Evolutionary conservation across 2,329 filamentous ascomycete species (phyloP).

Genomic region (Graphilbum fragrans): DNA sequence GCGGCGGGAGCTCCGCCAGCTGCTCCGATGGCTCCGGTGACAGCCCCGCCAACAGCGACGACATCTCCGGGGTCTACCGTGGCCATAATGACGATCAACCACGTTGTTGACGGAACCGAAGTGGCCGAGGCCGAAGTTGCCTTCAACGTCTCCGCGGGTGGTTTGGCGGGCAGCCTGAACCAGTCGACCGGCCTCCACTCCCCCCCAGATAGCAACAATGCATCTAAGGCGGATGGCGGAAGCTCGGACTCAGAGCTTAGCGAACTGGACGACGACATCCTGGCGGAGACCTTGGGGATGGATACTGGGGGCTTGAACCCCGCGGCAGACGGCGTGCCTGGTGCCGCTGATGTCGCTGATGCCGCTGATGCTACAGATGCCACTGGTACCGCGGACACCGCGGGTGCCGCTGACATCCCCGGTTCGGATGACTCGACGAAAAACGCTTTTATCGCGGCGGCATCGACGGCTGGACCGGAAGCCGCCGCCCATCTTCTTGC

Average conservation of each 20-base stretch:
- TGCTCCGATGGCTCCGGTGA: not conserved
- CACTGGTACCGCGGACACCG: not conserved
- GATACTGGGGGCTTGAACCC: constrained; percentile 8
- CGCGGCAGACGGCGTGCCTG: constrained; percentile 3
- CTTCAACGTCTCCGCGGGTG: too few species aligned
- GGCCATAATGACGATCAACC: too few species aligned
- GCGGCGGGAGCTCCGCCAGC: constrained; percentile 4
- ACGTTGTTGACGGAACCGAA: too few species aligned
- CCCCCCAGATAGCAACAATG: constrained; percentile 51
- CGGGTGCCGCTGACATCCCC: not conserved
- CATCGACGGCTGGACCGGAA: too few species aligned
- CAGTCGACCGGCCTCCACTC: constrained; percentile 43
- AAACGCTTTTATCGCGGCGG: too few species aligned
- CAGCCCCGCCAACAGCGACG: not conserved
- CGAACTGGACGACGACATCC: constrained; percentile 49
- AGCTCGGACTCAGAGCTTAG: constrained; percentile 48
- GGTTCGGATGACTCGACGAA: too few species aligned
- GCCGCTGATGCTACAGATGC: not conserved
- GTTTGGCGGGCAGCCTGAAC: constrained; percentile 11
- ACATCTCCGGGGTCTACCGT: not conserved
- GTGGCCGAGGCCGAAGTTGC: too few species aligned
- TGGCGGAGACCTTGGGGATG: constrained; percentile 24
- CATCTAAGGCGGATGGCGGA: constrained; percentile 44
- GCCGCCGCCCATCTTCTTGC: too few species aligned
- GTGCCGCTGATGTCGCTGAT: not conserved